Conservation (phyloP, 2,329 filamentous ascomycete species). For the Penicillium palitans region DNA sequence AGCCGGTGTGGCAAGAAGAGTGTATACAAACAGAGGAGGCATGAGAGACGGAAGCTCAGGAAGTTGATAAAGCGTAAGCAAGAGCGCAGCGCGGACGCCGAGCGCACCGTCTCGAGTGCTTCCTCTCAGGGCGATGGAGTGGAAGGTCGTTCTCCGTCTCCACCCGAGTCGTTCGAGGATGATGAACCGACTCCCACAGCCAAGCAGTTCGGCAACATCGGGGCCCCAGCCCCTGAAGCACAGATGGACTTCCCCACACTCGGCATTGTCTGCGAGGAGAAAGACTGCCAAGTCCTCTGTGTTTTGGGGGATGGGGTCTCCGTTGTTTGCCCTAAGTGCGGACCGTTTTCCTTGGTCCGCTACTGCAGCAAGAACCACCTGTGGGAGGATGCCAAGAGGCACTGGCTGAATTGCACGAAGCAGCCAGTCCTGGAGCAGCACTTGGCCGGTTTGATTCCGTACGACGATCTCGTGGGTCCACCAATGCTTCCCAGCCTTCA, state of each 20-base stretch:
- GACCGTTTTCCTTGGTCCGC: slow-evolving; percentile 39
- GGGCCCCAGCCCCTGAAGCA: not conserved
- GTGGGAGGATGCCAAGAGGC: slow-evolving; percentile 35
- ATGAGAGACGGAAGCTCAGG: not conserved
- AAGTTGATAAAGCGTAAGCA: not conserved
- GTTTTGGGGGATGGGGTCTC: slow-evolving; percentile 32
- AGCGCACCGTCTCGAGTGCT: not conserved
- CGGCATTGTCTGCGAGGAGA: slow-evolving; percentile 23
- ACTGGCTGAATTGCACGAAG: slow-evolving; percentile 35
- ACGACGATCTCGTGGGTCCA: slow-evolving; percentile 18
- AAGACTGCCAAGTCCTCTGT: slow-evolving; percentile 33
- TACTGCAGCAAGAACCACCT: slow-evolving; percentile 43
- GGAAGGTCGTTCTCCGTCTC: slow-evolving; percentile 2
- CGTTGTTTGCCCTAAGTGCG: slow-evolving; percentile 43
- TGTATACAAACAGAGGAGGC: not conserved
- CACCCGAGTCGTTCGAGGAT: not conserved
- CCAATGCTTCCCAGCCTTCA: slow-evolving; percentile 32
- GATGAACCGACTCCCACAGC: slow-evolving; percentile 1
- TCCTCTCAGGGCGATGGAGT: not conserved
- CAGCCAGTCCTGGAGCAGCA: slow-evolving; percentile 25
- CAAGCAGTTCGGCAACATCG: not conserved
- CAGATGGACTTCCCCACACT: not conserved
- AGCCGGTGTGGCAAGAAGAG: not conserved
- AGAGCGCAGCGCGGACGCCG: not conserved
- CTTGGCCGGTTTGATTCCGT: slow-evolving; percentile 23